phyloP scores from a whole-genome alignment of 73 alveolate genomes.

The Uronychia setigera region DNA sequence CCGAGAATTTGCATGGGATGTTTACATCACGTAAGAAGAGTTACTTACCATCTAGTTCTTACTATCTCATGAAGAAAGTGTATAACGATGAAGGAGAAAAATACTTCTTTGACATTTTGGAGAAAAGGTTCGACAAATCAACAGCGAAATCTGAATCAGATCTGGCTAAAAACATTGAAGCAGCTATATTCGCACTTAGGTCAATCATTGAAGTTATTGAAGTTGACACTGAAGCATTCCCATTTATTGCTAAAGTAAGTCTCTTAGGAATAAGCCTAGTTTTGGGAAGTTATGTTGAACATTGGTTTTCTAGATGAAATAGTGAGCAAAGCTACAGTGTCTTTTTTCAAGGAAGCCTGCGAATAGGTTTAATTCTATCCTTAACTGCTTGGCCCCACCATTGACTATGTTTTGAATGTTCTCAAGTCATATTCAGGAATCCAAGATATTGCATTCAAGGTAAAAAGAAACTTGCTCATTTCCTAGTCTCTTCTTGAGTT shows the following conservation, averaged over 20 bases:
- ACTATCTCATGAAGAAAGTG: conserved; percentile 12
- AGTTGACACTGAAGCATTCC: background rate
- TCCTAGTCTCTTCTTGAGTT: background rate
- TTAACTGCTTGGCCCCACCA: background rate
- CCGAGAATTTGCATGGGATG: conserved; percentile 46
- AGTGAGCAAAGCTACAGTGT: background rate
- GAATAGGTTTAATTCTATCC: background rate
- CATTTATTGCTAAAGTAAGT: background rate
- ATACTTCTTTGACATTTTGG: conserved; percentile 2
- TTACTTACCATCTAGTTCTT: conserved; percentile 8
- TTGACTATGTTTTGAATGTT: background rate
- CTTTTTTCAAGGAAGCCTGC: background rate
- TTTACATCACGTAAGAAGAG: conserved; percentile 3
- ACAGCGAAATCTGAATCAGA: background rate
- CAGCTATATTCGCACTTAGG: background rate
- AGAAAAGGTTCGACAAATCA: background rate
- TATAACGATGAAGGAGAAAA: conserved; percentile 18
- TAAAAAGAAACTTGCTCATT: background rate
- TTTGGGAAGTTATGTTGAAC: background rate
- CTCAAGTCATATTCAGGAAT: background rate
- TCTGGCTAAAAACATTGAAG: background rate
- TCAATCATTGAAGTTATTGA: background rate
- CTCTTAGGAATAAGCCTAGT: background rate
- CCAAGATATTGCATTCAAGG: background rate
- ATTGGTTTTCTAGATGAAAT: background rate